Conservation (phyloP, 192 early-diverging fungal genomes). For the Obelidium mucronatum region DNA sequence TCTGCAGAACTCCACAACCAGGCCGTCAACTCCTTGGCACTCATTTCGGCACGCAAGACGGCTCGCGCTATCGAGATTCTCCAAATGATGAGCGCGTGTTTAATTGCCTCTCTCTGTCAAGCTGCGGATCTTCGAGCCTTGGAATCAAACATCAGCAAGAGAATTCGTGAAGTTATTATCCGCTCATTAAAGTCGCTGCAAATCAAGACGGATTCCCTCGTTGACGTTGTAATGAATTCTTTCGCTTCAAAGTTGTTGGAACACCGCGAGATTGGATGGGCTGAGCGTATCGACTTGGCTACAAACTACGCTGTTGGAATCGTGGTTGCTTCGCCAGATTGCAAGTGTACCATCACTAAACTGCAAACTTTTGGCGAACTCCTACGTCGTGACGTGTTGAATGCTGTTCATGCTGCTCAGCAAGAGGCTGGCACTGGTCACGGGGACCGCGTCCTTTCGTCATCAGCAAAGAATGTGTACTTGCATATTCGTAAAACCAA, state of each 20-base stretch:
- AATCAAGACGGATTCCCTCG: not conserved
- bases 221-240: not conserved
- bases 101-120: not conserved
- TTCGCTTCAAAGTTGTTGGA: not conserved
- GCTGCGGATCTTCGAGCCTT: constrained; percentile 15
- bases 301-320: not conserved
- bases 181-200: not conserved
- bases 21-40: constrained; percentile 5
- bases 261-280: not conserved
- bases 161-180: not conserved
- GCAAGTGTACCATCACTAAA: not conserved
- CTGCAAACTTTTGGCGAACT: not conserved
- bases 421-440: not conserved
- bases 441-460: not conserved
- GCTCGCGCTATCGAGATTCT: not conserved
- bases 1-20: too few species aligned
- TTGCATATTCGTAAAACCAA: not conserved
- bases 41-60: constrained; percentile 13
- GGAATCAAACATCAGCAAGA: not conserved
- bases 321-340: not conserved
- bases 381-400: not conserved
- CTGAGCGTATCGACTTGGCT: not conserved
- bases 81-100: constrained; percentile 13
- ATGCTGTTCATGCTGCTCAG: not conserved
- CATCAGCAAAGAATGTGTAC: not conserved